Evolutionary conservation across 805 yeast genomes (phyloP), one percentile per base, ranked within the genome.

Genomic region (Saturnispora diversa): DNA sequence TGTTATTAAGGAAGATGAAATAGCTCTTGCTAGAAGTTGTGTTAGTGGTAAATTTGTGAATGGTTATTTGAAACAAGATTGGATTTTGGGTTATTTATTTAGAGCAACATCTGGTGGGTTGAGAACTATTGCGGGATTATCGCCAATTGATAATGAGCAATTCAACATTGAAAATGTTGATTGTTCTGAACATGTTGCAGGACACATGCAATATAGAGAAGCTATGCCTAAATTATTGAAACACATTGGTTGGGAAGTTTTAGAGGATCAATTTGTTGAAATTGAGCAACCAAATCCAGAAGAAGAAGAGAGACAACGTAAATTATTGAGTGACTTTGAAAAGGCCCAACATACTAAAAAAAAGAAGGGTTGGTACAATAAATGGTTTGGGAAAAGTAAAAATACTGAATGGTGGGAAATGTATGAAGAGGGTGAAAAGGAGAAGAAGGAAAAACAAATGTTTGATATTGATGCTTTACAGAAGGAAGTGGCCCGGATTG

Each of bases 161-260:
- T 42, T 15, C 28, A 42, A 43, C 20, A 68, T 92, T 23, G 95
- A 87, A 48, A 90, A 90, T 59, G 70, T 81, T 47, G 94, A 92
- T 55, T 85, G 94, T 53, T 84, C 97, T 0, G 86, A 79, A 15
- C 52, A 69, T 39, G 95, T 90, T 4, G 87, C 83, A 45, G 98
- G 98, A 1, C 98, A 92, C 64, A 85, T 92, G 96, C 86, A 83
- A n/a, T 92, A 92, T 62, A 81, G 98, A 64, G 81, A 81, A 46
- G 87, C 86, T 10, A 86, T 92, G 73, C 99, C 99, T 1, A 76
- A 75, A 50, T 68, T 92, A 32, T 58, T 92, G 48, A 72, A 73
- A 46, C 61, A 64, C 37, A 51, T 84, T 30, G 88, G 84, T 4
- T 82, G 94, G 77, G 81, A 84, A 41, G 86, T 92, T 4, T 58